Conservation (phyloP, 257 asterid species). For the Linderniella brevidens region DNA sequence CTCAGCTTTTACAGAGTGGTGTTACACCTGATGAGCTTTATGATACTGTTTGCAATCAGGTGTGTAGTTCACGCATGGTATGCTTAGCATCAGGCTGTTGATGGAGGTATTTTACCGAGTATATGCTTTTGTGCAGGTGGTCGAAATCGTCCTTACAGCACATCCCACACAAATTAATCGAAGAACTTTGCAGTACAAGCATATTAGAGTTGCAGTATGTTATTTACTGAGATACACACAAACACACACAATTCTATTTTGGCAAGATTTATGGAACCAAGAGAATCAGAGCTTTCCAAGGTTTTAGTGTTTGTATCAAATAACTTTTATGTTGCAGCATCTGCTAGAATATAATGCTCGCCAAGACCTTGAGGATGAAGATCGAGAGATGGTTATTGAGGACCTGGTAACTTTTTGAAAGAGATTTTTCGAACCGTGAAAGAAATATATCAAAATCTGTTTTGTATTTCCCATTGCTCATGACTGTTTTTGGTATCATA, state of each 20-base stretch:
- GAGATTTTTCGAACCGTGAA: constrained; percentile 7
- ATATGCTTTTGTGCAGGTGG: constrained; percentile 35
- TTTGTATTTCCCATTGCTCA: neutral
- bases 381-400: constrained; percentile 81
- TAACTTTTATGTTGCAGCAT: constrained; percentile 38
- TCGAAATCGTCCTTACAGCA: constrained; percentile 97
- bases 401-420: constrained; percentile 53
- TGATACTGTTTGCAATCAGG: constrained; percentile 89
- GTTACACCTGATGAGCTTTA: constrained; percentile 69
- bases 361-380: constrained; percentile 76
- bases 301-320: neutral
- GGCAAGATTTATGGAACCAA: no score
- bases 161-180: constrained; percentile 96
- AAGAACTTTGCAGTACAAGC: constrained; percentile 89
- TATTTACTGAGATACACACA: neutral
- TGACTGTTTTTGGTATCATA: constrained; percentile 15
- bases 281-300: no score
- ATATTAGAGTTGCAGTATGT: constrained; percentile 77
- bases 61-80: constrained; percentile 10
- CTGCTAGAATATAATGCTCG: constrained; percentile 82
- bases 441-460: constrained; percentile 3
- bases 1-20: constrained; percentile 68
- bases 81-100: constrained; percentile 2
- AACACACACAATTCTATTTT: no score
- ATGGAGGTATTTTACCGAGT: constrained; percentile 1